Evolutionary conservation across 2,329 filamentous ascomycete species (phyloP).

Genomic region (Myriosclerotinia scirpicola): DNA sequence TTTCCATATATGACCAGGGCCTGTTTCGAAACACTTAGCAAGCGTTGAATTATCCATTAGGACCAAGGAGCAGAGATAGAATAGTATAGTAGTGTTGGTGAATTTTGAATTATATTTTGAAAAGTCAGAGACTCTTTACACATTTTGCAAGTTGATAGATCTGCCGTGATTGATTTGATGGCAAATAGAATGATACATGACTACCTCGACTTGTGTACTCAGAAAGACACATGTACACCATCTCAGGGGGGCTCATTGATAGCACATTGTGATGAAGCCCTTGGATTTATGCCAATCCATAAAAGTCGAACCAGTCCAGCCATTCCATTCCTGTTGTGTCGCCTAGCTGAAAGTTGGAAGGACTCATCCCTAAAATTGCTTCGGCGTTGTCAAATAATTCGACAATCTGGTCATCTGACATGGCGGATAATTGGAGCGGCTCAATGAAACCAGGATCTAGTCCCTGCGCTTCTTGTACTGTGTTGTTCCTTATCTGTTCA

Average conservation of each 20-base stretch:
- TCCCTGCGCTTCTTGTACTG: background rate
- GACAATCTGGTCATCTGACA: conserved; percentile 68
- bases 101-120: background rate
- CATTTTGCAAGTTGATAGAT: background rate
- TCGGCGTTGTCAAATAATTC: conserved; percentile 64
- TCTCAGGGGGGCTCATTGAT: too few relatives aligned
- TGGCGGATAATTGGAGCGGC: conserved; percentile 62
- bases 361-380: conserved; percentile 52
- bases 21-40: background rate
- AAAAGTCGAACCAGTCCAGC: conserved; percentile 38
- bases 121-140: background rate
- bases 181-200: background rate
- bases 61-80: background rate
- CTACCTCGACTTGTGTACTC: background rate
- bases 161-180: background rate
- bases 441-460: conserved; percentile 38
- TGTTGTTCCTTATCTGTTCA: background rate
- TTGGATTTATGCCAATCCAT: background rate
- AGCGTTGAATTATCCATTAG: background rate
- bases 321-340: conserved; percentile 37
- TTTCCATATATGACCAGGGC: background rate
- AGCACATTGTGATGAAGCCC: background rate
- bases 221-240: background rate
- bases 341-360: conserved; percentile 33
- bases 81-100: background rate